A percentile compares a stretch with the other conserved stretches of the same genome.
These are phyloP conservation scores for Aspergillus oerlinghausenensis DNA, from an alignment of 2,329 filamentous ascomycete genomes.

Conservation along the genomic window DNA sequence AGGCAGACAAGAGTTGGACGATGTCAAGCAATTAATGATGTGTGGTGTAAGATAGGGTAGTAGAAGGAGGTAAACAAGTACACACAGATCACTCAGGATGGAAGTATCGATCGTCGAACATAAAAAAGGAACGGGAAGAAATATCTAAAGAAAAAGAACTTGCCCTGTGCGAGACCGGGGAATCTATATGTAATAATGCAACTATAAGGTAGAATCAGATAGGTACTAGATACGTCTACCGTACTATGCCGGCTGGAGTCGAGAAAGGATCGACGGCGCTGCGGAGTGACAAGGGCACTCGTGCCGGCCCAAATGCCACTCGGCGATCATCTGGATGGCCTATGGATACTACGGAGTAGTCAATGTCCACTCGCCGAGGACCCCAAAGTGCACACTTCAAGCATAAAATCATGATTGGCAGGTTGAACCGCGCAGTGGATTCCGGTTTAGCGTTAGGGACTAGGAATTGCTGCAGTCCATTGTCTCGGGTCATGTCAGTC, in stretches of 20 bases:
- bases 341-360: not conserved
- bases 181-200: not conserved
- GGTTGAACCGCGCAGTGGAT: constrained; percentile 1
- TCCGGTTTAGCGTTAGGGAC: constrained; percentile 14
- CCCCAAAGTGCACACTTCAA: not conserved
- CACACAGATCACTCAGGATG: not conserved
- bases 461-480: constrained; percentile 13
- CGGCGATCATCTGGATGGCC: not conserved
- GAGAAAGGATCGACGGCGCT: not conserved
- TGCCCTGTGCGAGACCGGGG: not conserved
- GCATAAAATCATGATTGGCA: not conserved
- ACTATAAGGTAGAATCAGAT: not conserved
- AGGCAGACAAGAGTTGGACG: not conserved
- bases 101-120: not conserved
- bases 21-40: constrained; percentile 2
- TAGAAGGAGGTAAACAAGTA: not conserved
- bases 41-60: constrained; percentile 1
- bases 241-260: not conserved
- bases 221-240: not conserved
- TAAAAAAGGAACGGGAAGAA: not conserved
- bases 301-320: not conserved
- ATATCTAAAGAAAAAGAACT: not conserved
- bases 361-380: not conserved
- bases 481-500: constrained; percentile 23
- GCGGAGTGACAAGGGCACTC: not conserved